Percentiles rank a stretch among this genome's conserved stretches.
Conservation (phyloP, 257 asterid species). For the Cordia subcordata region DNA sequence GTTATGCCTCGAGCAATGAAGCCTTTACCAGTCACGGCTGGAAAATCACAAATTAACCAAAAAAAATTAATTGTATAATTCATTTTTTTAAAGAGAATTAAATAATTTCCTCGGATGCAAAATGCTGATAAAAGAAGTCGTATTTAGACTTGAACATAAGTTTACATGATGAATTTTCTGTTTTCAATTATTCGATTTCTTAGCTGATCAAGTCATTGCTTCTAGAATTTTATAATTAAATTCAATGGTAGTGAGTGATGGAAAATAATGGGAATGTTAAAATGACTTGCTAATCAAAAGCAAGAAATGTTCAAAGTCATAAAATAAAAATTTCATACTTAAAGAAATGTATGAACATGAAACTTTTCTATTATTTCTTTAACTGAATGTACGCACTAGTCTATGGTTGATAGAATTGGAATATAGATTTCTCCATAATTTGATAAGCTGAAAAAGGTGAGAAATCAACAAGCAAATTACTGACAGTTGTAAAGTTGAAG, state of each 20-base stretch:
- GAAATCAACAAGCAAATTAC: slow-evolving; percentile 27
- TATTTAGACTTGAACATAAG: too few relatives aligned
- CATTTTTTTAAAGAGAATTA: too few relatives aligned
- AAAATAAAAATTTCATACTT: too few relatives aligned
- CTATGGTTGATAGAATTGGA: too few relatives aligned
- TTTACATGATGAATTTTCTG: not conserved
- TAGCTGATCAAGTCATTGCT: not conserved
- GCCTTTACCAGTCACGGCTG: slow-evolving; percentile 66
- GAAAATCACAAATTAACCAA: not conserved
- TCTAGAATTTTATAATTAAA: not conserved
- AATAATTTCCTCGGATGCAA: too few relatives aligned
- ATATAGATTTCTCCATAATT: too few relatives aligned
- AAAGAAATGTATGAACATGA: too few relatives aligned
- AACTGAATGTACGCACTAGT: not conserved
- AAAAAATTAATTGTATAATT: not conserved
- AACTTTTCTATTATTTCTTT: too few relatives aligned
- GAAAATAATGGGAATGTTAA: not conserved
- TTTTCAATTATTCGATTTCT: not conserved
- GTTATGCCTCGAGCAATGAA: slow-evolving; percentile 72
- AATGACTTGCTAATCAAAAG: not conserved
- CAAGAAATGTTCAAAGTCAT: slow-evolving; percentile 18
- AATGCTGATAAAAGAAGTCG: too few relatives aligned
- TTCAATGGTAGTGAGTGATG: not conserved
- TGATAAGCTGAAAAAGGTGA: not conserved
- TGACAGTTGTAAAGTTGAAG: slow-evolving; percentile 65